phyloP scores from a whole-genome alignment of 768 basidiomycete genomes.

The Mycena vulgaris region DNA sequence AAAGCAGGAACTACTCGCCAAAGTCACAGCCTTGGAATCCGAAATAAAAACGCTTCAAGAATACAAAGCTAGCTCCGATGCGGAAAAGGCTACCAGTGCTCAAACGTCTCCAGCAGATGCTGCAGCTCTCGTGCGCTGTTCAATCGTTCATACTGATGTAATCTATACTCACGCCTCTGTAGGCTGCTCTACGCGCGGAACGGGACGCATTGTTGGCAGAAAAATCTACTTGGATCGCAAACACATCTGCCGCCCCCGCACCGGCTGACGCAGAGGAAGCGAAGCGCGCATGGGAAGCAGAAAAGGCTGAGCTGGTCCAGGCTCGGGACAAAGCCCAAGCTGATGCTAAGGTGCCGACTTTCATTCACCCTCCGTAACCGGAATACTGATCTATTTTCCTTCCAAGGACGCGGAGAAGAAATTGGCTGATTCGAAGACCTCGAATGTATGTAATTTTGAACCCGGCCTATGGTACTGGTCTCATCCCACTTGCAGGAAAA shows the following conservation, averaged over 20 bases:
- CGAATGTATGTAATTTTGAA: conserved; percentile 1
- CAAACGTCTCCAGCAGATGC: conserved; percentile 45
- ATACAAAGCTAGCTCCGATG: conserved; percentile 39
- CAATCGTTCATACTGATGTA: neutral
- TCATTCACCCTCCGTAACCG: neutral
- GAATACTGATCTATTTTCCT: conserved; percentile 17
- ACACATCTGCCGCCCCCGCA: conserved; percentile 45
- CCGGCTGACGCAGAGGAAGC: conserved; percentile 47
- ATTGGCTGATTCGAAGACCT: conserved; percentile 60
- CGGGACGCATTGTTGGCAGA: conserved; percentile 75
- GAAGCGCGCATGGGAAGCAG: conserved; percentile 66
- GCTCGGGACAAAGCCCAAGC: conserved; percentile 73
- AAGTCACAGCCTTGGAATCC: conserved; percentile 55
- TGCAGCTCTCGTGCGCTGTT: conserved; percentile 56
- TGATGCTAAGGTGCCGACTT: conserved; percentile 65
- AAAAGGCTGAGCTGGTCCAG: conserved; percentile 72
- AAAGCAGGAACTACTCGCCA: conserved; percentile 56
- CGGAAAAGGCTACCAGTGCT: conserved; percentile 37
- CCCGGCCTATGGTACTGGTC: neutral
- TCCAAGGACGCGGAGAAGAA: conserved; percentile 60
- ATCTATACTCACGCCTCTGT: conserved; percentile 10
- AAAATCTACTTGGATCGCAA: conserved; percentile 62
- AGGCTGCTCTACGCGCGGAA: conserved; percentile 72
- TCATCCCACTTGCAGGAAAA: conserved; percentile 64
- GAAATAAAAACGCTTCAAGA: conserved; percentile 52